Percentiles rank a stretch among this genome's conserved stretches.
phyloP scores from a whole-genome alignment of 2,329 filamentous ascomycete species.

The Colletotrichum camelliae region DNA sequence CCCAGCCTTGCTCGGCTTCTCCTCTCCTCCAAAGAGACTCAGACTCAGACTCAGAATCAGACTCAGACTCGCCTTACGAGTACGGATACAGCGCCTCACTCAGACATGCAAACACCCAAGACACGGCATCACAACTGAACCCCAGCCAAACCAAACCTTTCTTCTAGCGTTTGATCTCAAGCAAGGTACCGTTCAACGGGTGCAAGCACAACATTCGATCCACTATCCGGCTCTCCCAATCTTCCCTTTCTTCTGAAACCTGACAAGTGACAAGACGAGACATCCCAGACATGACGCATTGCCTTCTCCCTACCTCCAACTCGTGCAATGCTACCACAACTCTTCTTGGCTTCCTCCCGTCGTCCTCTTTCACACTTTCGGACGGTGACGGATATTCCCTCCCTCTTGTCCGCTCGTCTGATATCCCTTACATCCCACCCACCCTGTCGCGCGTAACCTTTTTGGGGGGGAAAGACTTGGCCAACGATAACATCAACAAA shows the following conservation, averaged over 20 bases:
- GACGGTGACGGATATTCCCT: not conserved
- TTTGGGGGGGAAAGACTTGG: not conserved
- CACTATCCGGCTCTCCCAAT: not conserved
- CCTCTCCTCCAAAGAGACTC: not conserved
- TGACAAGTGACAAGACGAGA: conserved; percentile 18
- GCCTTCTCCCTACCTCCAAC: not conserved
- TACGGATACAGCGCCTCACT: not conserved
- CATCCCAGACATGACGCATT: conserved; percentile 4
- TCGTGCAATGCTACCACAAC: not conserved
- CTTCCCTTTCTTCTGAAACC: conserved; percentile 8
- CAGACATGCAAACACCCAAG: not conserved
- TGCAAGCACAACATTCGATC: not conserved
- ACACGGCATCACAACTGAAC: not conserved
- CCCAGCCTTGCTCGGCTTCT: too few relatives aligned
- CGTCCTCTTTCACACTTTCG: not conserved
- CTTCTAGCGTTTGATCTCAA: not conserved
- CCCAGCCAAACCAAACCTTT: not conserved
- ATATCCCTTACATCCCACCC: not conserved
- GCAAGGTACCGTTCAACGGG: not conserved
- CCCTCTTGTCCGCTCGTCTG: not conserved
- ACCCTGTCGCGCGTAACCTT: not conserved
- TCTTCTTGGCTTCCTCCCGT: not conserved
- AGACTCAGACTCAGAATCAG: too few relatives aligned
- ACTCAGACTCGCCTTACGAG: not conserved
- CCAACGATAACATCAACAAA: not conserved